A percentile compares a stretch with the other conserved stretches of the same genome.
Evolutionary conservation across 768 basidiomycete genomes (phyloP).

Genomic region (Mycena polygramma): DNA sequence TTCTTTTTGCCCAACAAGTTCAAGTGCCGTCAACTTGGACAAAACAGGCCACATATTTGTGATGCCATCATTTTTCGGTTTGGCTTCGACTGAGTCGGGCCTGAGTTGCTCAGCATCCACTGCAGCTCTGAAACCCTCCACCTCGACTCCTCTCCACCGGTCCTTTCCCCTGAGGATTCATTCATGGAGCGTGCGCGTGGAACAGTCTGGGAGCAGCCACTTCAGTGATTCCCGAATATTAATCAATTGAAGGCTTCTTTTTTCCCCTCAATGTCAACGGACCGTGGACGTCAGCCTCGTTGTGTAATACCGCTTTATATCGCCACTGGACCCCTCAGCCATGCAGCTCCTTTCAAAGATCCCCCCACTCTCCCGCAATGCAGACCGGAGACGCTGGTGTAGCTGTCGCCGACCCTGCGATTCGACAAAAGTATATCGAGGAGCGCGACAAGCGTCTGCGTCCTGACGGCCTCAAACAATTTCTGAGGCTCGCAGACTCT

Average conservation of each 20-base stretch:
- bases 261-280: neutral
- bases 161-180: neutral
- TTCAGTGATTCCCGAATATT: too few species aligned
- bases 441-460: constrained; percentile 36
- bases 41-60: neutral
- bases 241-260: neutral
- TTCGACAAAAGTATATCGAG: constrained; percentile 12
- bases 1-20: too few species aligned
- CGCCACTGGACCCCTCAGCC: too few species aligned
- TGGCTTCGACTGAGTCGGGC: too few species aligned
- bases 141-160: too few species aligned
- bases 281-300: neutral
- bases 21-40: too few species aligned
- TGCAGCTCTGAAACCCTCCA: too few species aligned
- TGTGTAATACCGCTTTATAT: too few species aligned
- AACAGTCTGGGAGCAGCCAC: too few species aligned
- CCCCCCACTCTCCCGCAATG: neutral
- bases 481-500: constrained; percentile 22
- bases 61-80: neutral
- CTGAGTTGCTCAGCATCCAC: too few species aligned
- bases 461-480: constrained; percentile 26
- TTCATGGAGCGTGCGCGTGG: too few species aligned
- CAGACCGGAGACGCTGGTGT: neutral
- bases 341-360: neutral
- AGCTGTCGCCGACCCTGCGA: neutral